phyloP scores from a whole-genome alignment of 805 yeast species.

The Hanseniaspora pseudoguilliermondii region DNA sequence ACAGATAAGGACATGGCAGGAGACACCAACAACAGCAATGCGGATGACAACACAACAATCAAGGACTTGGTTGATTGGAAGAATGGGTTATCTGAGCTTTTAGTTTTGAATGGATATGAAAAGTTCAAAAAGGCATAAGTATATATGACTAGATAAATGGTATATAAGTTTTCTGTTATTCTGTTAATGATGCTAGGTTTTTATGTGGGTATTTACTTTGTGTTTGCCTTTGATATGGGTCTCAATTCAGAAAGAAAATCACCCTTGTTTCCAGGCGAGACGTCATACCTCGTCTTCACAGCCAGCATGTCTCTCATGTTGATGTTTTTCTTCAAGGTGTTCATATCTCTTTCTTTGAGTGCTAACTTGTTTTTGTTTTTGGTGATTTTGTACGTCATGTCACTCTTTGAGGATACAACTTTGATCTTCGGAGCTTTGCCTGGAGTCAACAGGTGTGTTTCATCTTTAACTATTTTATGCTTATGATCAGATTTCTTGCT shows the following conservation, averaged over 20 bases:
- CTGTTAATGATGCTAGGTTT: no score
- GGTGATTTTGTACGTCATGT: not conserved
- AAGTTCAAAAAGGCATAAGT: not conserved
- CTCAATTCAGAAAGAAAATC: not conserved
- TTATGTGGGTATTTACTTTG: not conserved
- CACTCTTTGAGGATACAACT: conserved; percentile 16
- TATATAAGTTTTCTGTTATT: not conserved
- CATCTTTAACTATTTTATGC: not conserved
- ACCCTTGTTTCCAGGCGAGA: not conserved
- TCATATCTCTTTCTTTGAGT: not conserved
- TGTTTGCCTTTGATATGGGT: not conserved
- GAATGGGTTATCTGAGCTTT: not conserved
- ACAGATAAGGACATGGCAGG: conserved; percentile 7
- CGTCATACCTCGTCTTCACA: conserved; percentile 20
- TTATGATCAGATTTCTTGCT: not conserved
- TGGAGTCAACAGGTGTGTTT: conserved; percentile 14
- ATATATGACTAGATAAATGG: not conserved
- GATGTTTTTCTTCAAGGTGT: not conserved
- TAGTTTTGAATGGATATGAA: conserved; percentile 2
- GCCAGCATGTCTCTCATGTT: conserved; percentile 10
- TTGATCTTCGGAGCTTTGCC: conserved; percentile 21
- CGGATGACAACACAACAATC: not conserved
- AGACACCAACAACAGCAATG: not conserved
- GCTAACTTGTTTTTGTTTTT: not conserved
- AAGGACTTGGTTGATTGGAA: conserved; percentile 8